phyloP scores from a whole-genome alignment of 2,329 filamentous ascomycete species.

The Cordyceps pruinosa region DNA sequence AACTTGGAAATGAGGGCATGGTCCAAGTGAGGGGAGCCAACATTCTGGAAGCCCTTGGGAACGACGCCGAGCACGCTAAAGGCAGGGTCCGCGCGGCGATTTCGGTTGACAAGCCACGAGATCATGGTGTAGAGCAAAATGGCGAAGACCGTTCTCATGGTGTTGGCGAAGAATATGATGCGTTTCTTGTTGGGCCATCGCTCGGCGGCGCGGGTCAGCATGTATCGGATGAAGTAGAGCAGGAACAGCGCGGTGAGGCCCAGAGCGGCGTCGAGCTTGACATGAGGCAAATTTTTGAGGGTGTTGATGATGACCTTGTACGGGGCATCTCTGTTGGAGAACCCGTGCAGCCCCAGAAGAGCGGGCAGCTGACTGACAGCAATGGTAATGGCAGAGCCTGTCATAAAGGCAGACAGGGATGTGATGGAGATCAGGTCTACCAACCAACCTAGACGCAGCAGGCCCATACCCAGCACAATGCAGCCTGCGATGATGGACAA shows the following conservation, averaged over 20 bases:
- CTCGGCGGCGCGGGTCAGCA: slow-evolving; percentile 59
- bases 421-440: slow-evolving; percentile 89
- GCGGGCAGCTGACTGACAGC: slow-evolving; percentile 73
- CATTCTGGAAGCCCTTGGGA: slow-evolving; percentile 55
- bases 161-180: slow-evolving; percentile 82
- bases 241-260: slow-evolving; percentile 74
- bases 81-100: slow-evolving; percentile 53
- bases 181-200: slow-evolving; percentile 64
- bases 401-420: slow-evolving; percentile 93
- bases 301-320: slow-evolving; percentile 81
- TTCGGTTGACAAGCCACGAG: slow-evolving; percentile 74
- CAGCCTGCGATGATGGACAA: slow-evolving; percentile 71
- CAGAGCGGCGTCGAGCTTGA: slow-evolving; percentile 75
- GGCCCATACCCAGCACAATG: slow-evolving; percentile 71
- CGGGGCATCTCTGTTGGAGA: slow-evolving; percentile 69
- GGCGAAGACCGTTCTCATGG: slow-evolving; percentile 82
- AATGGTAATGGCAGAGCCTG: slow-evolving; percentile 87
- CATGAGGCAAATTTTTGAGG: slow-evolving; percentile 60
- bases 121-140: slow-evolving; percentile 89
- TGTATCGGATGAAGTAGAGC: slow-evolving; percentile 67
- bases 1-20: slow-evolving; percentile 33
- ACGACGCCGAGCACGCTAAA: slow-evolving; percentile 73
- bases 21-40: slow-evolving; percentile 6
- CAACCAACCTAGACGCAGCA: slow-evolving; percentile 78
- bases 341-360: slow-evolving; percentile 70